Evolutionary conservation across 176 grass and related monocot genomes (phyloP).

Genomic region (Ensete glaucum): DNA sequence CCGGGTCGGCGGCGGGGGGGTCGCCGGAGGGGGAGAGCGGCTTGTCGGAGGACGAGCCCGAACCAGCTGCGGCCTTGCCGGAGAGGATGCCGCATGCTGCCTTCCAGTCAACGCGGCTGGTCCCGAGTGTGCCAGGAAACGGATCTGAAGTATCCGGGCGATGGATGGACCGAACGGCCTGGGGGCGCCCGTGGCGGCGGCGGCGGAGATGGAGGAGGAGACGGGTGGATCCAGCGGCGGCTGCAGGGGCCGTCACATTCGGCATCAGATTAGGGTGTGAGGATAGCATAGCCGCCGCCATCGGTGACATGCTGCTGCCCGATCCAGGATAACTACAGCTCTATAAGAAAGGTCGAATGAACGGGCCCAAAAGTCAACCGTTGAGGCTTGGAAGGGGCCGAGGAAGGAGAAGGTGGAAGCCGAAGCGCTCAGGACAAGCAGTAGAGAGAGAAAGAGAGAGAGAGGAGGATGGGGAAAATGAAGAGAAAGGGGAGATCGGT

Average conservation of each 20-base stretch:
- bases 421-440: neutral
- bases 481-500: too few relatives aligned
- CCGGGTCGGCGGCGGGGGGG: neutral
- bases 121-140: slow-evolving; percentile 2
- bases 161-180: slow-evolving; percentile 25
- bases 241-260: neutral
- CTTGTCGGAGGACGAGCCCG: neutral
- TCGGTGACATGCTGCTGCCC: neutral
- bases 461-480: neutral
- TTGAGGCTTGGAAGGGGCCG: neutral
- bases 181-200: neutral
- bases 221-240: neutral
- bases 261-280: neutral
- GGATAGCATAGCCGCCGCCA: neutral
- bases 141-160: neutral
- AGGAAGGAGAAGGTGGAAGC: neutral
- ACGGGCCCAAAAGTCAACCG: neutral
- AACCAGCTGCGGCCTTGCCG: slow-evolving; percentile 10
- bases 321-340: neutral
- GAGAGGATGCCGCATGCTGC: slow-evolving; percentile 55
- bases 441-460: neutral
- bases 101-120: slow-evolving; percentile 53
- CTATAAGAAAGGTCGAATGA: neutral
- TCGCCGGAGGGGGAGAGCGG: neutral
- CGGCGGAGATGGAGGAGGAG: neutral